Evolutionary conservation across 371 early-diverging fungal species (phyloP), one percentile per base, ranked within the genome.

Genomic region (Circinella umbellata): DNA sequence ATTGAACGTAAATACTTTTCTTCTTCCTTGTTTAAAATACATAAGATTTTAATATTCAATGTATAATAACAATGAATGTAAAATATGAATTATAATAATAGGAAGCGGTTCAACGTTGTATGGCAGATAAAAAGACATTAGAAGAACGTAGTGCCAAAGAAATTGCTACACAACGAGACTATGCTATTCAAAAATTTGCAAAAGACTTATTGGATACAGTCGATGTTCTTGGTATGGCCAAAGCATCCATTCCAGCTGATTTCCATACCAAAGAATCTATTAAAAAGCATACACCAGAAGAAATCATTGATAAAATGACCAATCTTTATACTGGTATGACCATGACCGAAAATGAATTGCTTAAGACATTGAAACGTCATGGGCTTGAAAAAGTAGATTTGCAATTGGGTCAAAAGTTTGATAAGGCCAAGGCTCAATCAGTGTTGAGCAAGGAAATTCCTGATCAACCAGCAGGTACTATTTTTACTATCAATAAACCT

Each of bases 121-220:
- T 98, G 46, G 98, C 98, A 36, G 99, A 99, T 61, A 86, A 89
- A 77, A 94, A 99, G 80, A 98, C 97, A 83, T 74, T 97, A 20
- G 92, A 97, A 47, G 89, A 88, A 57, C 93, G 98, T 51, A 91
- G 93, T 47, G 88, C 91, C 73, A 90, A 88, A 72, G 98, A 99
- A 80, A 81, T 95, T 11, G 90, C 92, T 48, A 86, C 87, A 39
- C 86, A 94, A 55, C 86, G 91, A 64, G 86, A 89, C 34, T 97
- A 88, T 78, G 95, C 98, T 0, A 95, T 97, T 73, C 93, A 93
- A 78, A 94, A 94, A 83, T 98, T 99, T 78, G 97, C 96, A 76
- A 97, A 95, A 80, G 98, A 99, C 74, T 79, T 99, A 37, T 83
- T 99, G 15, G 91, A 92, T 42, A 94, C 95, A 0, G 95, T 93